phyloP scores from a whole-genome alignment of 352 stramenopile species.

The Globisporangium barbulae region DNA sequence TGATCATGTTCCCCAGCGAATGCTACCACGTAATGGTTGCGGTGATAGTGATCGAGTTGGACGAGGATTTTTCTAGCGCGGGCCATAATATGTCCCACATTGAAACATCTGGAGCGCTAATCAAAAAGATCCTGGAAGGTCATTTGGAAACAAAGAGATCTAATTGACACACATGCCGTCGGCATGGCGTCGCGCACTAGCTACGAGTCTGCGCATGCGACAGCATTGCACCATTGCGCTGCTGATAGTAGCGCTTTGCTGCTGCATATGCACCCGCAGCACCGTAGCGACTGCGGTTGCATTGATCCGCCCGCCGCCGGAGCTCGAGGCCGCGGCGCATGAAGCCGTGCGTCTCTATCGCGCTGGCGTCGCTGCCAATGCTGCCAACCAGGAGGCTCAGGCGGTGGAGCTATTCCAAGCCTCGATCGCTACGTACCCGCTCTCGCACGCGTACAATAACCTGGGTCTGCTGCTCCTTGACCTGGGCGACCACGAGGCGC shows the following conservation, averaged over 20 bases:
- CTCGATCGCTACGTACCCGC: slow-evolving; percentile 46
- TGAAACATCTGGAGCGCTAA: not conserved
- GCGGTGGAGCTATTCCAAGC: slow-evolving; percentile 39
- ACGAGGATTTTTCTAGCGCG: not conserved
- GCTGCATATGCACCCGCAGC: not conserved
- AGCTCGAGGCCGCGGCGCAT: not conserved
- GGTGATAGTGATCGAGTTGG: not conserved
- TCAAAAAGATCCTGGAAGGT: slow-evolving; percentile 1
- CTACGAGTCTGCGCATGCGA: not conserved
- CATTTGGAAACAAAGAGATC: not conserved
- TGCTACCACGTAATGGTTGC: too few species aligned
- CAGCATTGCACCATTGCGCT: not conserved
- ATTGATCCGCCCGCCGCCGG: not conserved
- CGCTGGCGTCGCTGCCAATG: slow-evolving; percentile 14
- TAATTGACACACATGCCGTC: not conserved
- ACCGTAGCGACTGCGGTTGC: not conserved
- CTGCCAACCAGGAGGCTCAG: slow-evolving; percentile 5
- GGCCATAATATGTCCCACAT: not conserved
- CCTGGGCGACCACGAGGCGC: slow-evolving; percentile 22
- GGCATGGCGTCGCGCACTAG: not conserved
- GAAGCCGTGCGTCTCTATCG: slow-evolving; percentile 29
- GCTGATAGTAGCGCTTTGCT: not conserved
- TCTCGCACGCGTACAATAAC: slow-evolving; percentile 77
- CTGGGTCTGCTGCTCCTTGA: slow-evolving; percentile 58
- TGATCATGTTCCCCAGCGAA: not conserved